phyloP scores from a whole-genome alignment of 2,329 filamentous ascomycete genomes.

The Exophiala bonariae region DNA sequence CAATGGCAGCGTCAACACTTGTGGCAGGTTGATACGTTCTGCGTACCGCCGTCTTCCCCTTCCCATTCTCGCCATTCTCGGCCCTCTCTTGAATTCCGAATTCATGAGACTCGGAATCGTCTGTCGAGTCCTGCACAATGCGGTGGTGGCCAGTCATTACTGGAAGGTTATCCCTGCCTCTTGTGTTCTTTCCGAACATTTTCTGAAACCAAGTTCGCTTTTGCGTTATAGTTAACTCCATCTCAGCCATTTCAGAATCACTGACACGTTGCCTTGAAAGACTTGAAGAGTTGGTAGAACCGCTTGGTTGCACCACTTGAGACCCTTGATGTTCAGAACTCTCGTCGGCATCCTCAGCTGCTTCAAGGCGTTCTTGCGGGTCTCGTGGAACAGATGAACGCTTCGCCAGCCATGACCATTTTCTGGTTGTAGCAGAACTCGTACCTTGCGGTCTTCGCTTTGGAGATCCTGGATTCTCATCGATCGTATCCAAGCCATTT shows the following conservation, averaged over 20 bases:
- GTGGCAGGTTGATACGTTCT: slow-evolving; percentile 19
- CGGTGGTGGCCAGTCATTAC: slow-evolving; percentile 30
- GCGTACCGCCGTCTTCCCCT: neutral
- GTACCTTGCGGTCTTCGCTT: slow-evolving; percentile 25
- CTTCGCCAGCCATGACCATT: slow-evolving; percentile 48
- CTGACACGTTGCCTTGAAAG: slow-evolving; percentile 10
- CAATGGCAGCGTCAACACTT: slow-evolving; percentile 23
- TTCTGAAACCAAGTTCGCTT: slow-evolving; percentile 30
- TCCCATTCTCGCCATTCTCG: neutral
- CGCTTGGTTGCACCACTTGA: slow-evolving; percentile 29
- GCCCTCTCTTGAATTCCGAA: neutral
- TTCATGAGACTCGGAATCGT: slow-evolving; percentile 13
- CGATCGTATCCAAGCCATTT: slow-evolving; percentile 43
- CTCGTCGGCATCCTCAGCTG: slow-evolving; percentile 32
- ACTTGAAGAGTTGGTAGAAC: slow-evolving; percentile 18
- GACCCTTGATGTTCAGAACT: slow-evolving; percentile 12
- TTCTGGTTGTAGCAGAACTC: slow-evolving; percentile 29
- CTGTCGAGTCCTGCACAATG: slow-evolving; percentile 20
- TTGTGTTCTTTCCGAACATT: slow-evolving; percentile 25
- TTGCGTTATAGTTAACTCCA: slow-evolving; percentile 24
- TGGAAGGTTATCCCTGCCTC: slow-evolving; percentile 41
- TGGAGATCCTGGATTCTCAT: slow-evolving; percentile 40
- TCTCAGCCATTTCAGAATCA: slow-evolving; percentile 14
- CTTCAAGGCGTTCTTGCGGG: slow-evolving; percentile 22
- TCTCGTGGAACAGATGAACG: slow-evolving; percentile 26